A percentile compares a stretch with the other conserved stretches of the same genome.
These are phyloP conservation scores for Trametes sanguinea DNA, from an alignment of 768 basidiomycete genomes.

Conservation along the genomic window DNA sequence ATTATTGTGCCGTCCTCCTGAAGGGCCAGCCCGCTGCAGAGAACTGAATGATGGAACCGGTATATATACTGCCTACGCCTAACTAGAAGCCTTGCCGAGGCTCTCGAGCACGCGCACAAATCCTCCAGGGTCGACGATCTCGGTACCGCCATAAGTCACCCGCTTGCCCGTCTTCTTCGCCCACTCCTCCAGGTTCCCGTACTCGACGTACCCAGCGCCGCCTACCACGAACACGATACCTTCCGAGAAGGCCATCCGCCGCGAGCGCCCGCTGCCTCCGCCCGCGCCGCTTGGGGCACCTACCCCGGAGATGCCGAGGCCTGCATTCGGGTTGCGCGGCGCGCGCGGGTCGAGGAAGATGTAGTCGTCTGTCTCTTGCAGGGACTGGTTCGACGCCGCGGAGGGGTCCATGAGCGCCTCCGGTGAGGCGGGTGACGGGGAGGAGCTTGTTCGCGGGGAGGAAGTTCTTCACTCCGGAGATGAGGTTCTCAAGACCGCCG, in stretches of 20 bases:
- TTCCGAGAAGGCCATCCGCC: slow-evolving; percentile 80
- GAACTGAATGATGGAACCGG: background rate
- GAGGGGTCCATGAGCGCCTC: slow-evolving; percentile 99
- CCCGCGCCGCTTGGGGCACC: slow-evolving; percentile 36
- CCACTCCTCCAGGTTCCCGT: slow-evolving; percentile 96
- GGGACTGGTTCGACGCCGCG: slow-evolving; percentile 87
- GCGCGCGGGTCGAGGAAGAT: slow-evolving; percentile 91
- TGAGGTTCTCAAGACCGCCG: slow-evolving; percentile 93
- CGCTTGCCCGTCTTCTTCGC: slow-evolving; percentile 77
- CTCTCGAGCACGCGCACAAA: slow-evolving; percentile 75
- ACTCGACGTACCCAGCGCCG: slow-evolving; percentile 96
- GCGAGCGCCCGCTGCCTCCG: slow-evolving; percentile 40
- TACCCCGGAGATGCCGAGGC: slow-evolving; percentile 49
- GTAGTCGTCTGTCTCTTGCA: slow-evolving; percentile 96
- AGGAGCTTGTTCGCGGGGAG: slow-evolving; percentile 92
- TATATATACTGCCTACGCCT: slow-evolving; percentile 4
- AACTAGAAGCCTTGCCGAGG: slow-evolving; percentile 48
- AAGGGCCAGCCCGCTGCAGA: background rate
- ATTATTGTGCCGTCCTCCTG: background rate
- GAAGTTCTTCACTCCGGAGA: slow-evolving; percentile 98
- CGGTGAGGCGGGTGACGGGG: slow-evolving; percentile 86
- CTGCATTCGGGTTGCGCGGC: slow-evolving; percentile 51
- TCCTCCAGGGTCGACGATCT: slow-evolving; percentile 86
- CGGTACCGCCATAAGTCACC: slow-evolving; percentile 94
- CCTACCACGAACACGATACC: slow-evolving; percentile 94